Percentiles rank a stretch among this genome's conserved stretches.
These are phyloP conservation scores for Colletotrichum caudatum DNA, from an alignment of 2,329 filamentous ascomycete species.

Conservation along the genomic window DNA sequence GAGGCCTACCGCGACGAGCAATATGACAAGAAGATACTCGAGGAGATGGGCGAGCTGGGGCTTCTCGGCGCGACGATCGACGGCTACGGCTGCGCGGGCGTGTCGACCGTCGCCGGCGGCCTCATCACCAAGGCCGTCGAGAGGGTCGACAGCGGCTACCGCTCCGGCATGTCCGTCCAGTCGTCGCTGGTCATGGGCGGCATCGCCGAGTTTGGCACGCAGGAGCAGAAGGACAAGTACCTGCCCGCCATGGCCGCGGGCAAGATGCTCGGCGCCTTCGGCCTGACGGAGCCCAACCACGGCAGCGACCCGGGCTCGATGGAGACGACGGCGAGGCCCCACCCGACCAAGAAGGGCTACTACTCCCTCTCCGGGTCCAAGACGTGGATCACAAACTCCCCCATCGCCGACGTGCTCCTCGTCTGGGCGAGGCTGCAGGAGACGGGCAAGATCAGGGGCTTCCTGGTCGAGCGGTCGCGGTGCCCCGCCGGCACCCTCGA, in stretches of 20 bases:
- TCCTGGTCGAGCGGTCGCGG: constrained; percentile 85
- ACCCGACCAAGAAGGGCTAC: constrained; percentile 86
- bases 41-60: constrained; percentile 94
- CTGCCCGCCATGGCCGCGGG: constrained; percentile 86
- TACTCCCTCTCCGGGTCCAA: constrained; percentile 84
- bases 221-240: constrained; percentile 88
- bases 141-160: constrained; percentile 90
- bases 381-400: constrained; percentile 97
- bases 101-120: constrained; percentile 88
- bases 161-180: constrained; percentile 93
- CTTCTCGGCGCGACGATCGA: constrained; percentile 87
- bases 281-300: constrained; percentile 92
- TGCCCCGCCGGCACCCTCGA: constrained; percentile 91
- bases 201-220: constrained; percentile 87
- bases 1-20: constrained; percentile 88
- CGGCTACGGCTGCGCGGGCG: constrained; percentile 89
- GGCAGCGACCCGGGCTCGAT: constrained; percentile 92
- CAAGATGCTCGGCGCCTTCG: constrained; percentile 86
- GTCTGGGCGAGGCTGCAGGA: constrained; percentile 95
- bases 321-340: constrained; percentile 87
- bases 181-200: constrained; percentile 94
- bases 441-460: constrained; percentile 94
- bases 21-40: constrained; percentile 86
- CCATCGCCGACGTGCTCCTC: constrained; percentile 85
- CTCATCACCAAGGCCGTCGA: constrained; percentile 92